Evolutionary conservation across 345 rosid genomes (phyloP).

Genomic region (Lepidium didymum): DNA sequence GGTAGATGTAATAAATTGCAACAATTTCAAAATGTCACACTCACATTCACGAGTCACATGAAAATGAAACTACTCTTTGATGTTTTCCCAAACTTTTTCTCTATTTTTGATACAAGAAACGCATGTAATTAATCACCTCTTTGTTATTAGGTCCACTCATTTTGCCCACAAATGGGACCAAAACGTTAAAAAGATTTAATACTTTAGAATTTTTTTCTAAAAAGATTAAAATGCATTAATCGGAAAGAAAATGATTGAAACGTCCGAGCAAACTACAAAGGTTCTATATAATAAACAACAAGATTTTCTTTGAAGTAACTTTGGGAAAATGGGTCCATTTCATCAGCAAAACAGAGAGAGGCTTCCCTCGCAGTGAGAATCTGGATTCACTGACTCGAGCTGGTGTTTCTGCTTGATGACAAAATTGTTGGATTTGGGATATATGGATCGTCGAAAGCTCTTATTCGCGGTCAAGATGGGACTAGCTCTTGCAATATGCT

Average conservation of each 20-base stretch:
- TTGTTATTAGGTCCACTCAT: background rate
- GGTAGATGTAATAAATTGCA: constrained; percentile 12
- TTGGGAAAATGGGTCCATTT: constrained; percentile 33
- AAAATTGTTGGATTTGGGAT: constrained; percentile 53
- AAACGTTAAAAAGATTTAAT: background rate
- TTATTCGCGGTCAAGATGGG: constrained; percentile 74
- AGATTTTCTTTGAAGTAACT: background rate
- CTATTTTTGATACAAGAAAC: background rate
- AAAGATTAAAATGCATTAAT: too few relatives aligned
- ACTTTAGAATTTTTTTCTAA: background rate
- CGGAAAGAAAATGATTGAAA: background rate
- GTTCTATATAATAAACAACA: background rate
- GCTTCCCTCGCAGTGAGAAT: constrained; percentile 44
- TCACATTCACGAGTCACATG: constrained; percentile 1
- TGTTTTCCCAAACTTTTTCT: background rate
- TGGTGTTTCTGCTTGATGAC: constrained; percentile 10
- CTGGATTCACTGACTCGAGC: constrained; percentile 31
- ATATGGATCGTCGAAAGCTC: constrained; percentile 52
- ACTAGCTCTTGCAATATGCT: constrained; percentile 42
- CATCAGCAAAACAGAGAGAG: constrained; percentile 51
- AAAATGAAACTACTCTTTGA: background rate
- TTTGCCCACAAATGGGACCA: background rate
- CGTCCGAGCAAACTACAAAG: background rate
- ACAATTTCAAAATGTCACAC: constrained; percentile 14
- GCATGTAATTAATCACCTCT: background rate